Evolutionary conservation across 106 monocot species (phyloP).

Genomic region (Amphibolis antarctica): DNA sequence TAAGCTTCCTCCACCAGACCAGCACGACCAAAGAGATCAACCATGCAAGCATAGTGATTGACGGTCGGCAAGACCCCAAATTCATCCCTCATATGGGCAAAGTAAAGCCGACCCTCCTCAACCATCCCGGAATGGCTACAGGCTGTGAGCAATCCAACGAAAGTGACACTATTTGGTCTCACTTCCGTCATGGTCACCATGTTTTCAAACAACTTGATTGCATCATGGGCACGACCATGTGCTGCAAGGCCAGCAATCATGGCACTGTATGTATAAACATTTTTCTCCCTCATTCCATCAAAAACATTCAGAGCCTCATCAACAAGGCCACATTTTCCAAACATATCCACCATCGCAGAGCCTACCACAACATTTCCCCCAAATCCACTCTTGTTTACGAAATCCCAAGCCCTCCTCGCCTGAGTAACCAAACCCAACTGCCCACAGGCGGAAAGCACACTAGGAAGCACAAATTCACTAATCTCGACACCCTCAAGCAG

Average conservation of each 20-base stretch:
- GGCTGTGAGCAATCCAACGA: constrained; percentile 51
- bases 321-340: constrained; percentile 53
- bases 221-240: constrained; percentile 40
- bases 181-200: constrained; percentile 29
- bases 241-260: constrained; percentile 46
- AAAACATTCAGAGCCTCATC: constrained; percentile 36
- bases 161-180: constrained; percentile 44
- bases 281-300: constrained; percentile 25
- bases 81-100: constrained; percentile 26
- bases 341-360: constrained; percentile 72
- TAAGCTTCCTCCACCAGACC: constrained; percentile 48
- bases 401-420: constrained; percentile 20
- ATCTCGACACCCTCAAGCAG: constrained; percentile 14
- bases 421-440: constrained; percentile 30
- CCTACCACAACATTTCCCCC: constrained; percentile 23
- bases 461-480: constrained; percentile 37
- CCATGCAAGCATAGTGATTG: constrained; percentile 70
- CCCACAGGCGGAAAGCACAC: constrained; percentile 38
- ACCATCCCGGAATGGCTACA: constrained; percentile 64
- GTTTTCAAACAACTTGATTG: constrained; percentile 32
- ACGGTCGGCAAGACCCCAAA: constrained; percentile 26
- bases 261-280: constrained; percentile 59
- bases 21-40: constrained; percentile 48
- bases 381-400: constrained; percentile 9
- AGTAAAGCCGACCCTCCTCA: constrained; percentile 43